A percentile compares a stretch with the other conserved stretches of the same genome.
phyloP scores from a whole-genome alignment of 345 rosid genomes.

The Populus nigra region DNA sequence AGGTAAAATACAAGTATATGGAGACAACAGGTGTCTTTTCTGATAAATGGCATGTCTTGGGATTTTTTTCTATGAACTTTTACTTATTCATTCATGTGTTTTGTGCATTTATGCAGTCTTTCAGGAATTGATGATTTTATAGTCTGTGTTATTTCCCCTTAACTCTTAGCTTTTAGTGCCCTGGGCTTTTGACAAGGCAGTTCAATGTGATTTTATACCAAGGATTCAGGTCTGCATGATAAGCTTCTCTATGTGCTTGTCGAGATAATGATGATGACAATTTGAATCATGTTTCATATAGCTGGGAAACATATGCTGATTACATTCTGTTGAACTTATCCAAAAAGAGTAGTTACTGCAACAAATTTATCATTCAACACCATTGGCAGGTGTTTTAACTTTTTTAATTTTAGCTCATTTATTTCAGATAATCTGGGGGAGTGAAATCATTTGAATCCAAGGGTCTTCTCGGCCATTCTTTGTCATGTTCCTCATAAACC shows the following conservation, averaged over 20 bases:
- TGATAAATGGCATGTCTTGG: background rate
- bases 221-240: background rate
- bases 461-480: background rate
- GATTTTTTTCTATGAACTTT: background rate
- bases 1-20: constrained; percentile 37
- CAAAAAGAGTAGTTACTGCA: background rate
- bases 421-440: background rate
- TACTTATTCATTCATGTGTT: too few species aligned
- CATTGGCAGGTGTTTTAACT: background rate
- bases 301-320: background rate
- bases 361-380: background rate
- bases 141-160: background rate
- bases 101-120: background rate
- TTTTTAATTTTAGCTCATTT: background rate
- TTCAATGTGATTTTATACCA: background rate
- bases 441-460: background rate
- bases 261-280: background rate
- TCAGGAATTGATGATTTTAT: background rate
- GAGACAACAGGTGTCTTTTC: background rate
- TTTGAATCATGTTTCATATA: background rate
- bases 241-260: background rate
- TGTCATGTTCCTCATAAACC: background rate
- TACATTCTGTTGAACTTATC: background rate
- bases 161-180: background rate
- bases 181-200: background rate